Base-by-base conservation (phyloP, 495 filamentous ascomycete genomes). In the Talaromyces thailandensis region DNA sequence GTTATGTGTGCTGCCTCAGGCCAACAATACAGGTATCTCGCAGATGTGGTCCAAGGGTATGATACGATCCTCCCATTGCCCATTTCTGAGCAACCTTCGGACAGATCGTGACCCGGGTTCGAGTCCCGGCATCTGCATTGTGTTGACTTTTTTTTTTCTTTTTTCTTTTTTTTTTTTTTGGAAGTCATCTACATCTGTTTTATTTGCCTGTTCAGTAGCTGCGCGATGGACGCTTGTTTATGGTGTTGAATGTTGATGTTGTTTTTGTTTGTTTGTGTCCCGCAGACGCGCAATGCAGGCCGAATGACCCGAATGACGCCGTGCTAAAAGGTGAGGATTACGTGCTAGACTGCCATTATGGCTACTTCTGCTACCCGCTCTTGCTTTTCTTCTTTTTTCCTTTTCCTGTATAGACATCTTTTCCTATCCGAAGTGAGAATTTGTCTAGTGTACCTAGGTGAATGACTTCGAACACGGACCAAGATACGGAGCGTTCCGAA, bases 111-210 rank as follows among this genome's bases (percentile, higher is more conserved):
- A 40, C 35, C 35, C 35, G 68, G 68, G 68, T 70, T 70, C 68
- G 68, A 70, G 68, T 58, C 68, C 68, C 68, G 67, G 68, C 65
- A 43, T 61, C 62, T 18, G 66, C 64, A 70, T 2, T 11, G 8
- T 12, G 9, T 11, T 31, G 9, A 40, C 14, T 40, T 40, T 40
- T 40, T 40, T 14, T n/a, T n/a, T n/a, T n/a, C n/a, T 40, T 40
- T 40, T 40, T 14, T n/a, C n/a, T n/a, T n/a, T n/a, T n/a, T 40
- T 40, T 40, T 40, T 40, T 14, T 3, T 40, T 40, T 9, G 4
- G 35, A 16, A 40, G 11, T 16, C 4, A 1, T 40, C 16, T 40
- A 6, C 14, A 40, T 40, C 6, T 16, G 4, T 40, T 40, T 40
- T 40, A 16, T 3, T 16, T 3, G 1, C 16, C 14, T 16, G 12